These are phyloP conservation scores for Tritrichomonas musculus DNA, from an alignment of 208 protist genomes.

Conservation along the genomic window DNA sequence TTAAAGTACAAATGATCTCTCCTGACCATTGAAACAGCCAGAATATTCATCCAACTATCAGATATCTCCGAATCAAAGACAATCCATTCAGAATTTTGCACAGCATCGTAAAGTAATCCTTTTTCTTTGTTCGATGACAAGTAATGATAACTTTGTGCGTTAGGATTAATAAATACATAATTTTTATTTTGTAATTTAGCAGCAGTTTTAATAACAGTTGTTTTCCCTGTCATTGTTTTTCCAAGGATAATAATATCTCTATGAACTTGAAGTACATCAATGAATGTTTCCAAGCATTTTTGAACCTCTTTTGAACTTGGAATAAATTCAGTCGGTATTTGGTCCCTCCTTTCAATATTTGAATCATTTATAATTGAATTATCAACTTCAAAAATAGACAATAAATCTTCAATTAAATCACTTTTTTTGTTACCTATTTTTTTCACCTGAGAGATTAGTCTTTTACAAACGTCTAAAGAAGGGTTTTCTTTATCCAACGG, in stretches of 20 bases:
- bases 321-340: no score
- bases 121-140: not conserved
- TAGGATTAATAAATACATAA: not conserved
- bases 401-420: no score
- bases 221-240: not conserved
- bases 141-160: not conserved
- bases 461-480: no score
- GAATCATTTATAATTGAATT: no score
- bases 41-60: not conserved
- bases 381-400: no score
- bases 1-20: not conserved
- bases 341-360: no score
- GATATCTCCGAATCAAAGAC: not conserved
- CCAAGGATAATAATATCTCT: not conserved
- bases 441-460: no score
- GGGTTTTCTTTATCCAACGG: no score
- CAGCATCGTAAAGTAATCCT: not conserved
- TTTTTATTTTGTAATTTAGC: not conserved
- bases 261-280: not conserved
- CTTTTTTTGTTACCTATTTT: no score
- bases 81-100: not conserved
- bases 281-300: no score
- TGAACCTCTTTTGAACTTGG: no score
- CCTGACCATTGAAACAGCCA: not conserved
- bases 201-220: not conserved